Evolutionary conservation across 331 rosid genomes (phyloP).

Genomic region (Quercus phellos): DNA sequence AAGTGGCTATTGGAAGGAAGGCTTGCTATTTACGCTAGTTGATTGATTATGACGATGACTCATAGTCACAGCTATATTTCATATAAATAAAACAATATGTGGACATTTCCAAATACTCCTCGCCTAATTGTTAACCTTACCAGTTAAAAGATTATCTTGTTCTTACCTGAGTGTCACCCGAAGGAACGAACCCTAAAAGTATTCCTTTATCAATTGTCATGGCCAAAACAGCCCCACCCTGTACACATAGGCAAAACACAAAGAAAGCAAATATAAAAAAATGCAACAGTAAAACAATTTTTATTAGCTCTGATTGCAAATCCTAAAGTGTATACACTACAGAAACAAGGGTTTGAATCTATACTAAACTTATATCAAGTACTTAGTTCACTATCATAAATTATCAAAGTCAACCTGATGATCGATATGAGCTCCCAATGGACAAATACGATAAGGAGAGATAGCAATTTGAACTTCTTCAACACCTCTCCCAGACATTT

Average conservation of each 20-base stretch:
- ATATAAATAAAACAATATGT: neutral
- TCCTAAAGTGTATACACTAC: neutral
- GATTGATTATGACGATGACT: neutral
- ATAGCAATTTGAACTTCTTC: constrained; percentile 68
- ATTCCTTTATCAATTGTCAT: constrained; percentile 80
- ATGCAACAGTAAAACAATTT: neutral
- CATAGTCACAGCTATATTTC: neutral
- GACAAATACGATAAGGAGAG: constrained; percentile 96
- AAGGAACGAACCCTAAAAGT: constrained; percentile 84
- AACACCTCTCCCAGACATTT: constrained; percentile 48
- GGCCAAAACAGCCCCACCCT: constrained; percentile 92
- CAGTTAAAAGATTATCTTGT: constrained; percentile 6
- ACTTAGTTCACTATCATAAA: constrained; percentile 5
- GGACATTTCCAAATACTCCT: constrained; percentile 10
- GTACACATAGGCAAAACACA: constrained; percentile 12
- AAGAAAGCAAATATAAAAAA: too few species aligned
- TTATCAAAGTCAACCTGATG: constrained; percentile 62
- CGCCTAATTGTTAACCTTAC: neutral
- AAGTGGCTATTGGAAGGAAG: neutral
- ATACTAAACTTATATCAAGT: neutral
- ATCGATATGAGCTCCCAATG: constrained; percentile 94
- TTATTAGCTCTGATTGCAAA: neutral
- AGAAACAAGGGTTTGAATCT: neutral
- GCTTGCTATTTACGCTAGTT: neutral
- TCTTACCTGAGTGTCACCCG: constrained; percentile 55